Evolutionary conservation across 768 basidiomycete species (phyloP).

Genomic region (Amanita subjunquillea): DNA sequence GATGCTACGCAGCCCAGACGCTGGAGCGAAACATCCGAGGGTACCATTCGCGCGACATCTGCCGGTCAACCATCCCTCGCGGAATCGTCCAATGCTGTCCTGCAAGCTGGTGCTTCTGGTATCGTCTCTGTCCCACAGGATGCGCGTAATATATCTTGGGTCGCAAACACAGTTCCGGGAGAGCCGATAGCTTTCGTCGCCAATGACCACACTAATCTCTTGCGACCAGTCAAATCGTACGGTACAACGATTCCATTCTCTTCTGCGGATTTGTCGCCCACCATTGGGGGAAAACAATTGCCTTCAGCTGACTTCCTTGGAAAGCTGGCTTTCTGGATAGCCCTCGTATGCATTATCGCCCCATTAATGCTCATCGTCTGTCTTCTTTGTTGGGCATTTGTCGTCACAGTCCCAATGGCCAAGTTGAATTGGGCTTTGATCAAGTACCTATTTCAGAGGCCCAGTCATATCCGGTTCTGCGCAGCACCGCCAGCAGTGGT

Average conservation of each 20-base stretch:
- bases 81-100: slow-evolving; percentile 6
- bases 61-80: slow-evolving; percentile 10
- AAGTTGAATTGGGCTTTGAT: slow-evolving; percentile 94
- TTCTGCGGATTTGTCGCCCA: slow-evolving; percentile 15
- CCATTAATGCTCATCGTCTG: slow-evolving; percentile 86
- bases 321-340: slow-evolving; percentile 72
- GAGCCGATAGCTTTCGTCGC: slow-evolving; percentile 42
- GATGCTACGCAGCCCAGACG: slow-evolving; percentile 19
- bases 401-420: slow-evolving; percentile 97
- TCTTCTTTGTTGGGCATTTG: slow-evolving; percentile 87
- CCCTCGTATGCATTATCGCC: slow-evolving; percentile 68
- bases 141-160: slow-evolving; percentile 32
- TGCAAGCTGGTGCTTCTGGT: slow-evolving; percentile 10
- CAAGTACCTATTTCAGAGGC: slow-evolving; percentile 67
- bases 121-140: slow-evolving; percentile 26
- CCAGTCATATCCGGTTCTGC: slow-evolving; percentile 86
- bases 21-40: slow-evolving; percentile 22
- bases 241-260: slow-evolving; percentile 42
- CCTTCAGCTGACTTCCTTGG: slow-evolving; percentile 49
- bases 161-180: slow-evolving; percentile 19
- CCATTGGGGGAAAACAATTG: slow-evolving; percentile 21
- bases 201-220: slow-evolving; percentile 18
- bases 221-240: slow-evolving; percentile 52
- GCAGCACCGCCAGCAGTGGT: slow-evolving; percentile 71
- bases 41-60: slow-evolving; percentile 27